These are phyloP conservation scores for Pichia kudriavzevii DNA, from an alignment of 1,139 yeast genomes.

Conservation along the genomic window DNA sequence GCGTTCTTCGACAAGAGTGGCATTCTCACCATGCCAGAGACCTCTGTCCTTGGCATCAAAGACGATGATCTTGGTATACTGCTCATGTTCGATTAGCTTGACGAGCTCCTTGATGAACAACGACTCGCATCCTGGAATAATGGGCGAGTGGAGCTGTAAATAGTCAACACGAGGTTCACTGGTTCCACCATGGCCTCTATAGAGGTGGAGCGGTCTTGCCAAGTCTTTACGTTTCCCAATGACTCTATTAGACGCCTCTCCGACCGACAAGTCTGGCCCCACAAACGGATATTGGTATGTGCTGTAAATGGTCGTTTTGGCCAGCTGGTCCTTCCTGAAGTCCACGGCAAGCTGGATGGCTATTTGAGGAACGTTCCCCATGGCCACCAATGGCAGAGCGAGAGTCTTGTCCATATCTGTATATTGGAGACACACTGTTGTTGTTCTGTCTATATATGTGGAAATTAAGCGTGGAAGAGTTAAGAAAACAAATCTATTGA, in stretches of 20 bases:
- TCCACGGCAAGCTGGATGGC: conserved; percentile 36
- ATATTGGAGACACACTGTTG: not conserved
- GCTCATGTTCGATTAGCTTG: conserved; percentile 38
- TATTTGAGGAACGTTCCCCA: conserved; percentile 87
- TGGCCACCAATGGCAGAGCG: conserved; percentile 70
- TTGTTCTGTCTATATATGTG: not conserved
- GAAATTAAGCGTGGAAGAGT: too few relatives aligned
- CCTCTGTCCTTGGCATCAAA: conserved; percentile 73
- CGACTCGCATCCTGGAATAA: conserved; percentile 55
- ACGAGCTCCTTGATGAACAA: conserved; percentile 49
- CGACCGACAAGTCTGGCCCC: conserved; percentile 55
- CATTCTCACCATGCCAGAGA: conserved; percentile 4
- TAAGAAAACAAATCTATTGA: too few relatives aligned
- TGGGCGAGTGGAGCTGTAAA: conserved; percentile 79
- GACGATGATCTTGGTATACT: conserved; percentile 44
- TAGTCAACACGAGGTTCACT: conserved; percentile 22
- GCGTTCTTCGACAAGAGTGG: not conserved
- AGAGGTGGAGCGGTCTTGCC: too few relatives aligned
- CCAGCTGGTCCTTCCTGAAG: not conserved
- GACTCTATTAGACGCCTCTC: conserved; percentile 2
- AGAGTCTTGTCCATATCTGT: conserved; percentile 25
- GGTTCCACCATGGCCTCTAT: conserved; percentile 21
- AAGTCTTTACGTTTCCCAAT: too few relatives aligned
- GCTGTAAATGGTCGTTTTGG: conserved; percentile 3
- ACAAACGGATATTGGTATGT: conserved; percentile 71